Percentiles rank a stretch among this genome's conserved stretches.
Evolutionary conservation across 2,329 filamentous ascomycete species (phyloP).

Genomic region (Stagonosporopsis vannaccii): DNA sequence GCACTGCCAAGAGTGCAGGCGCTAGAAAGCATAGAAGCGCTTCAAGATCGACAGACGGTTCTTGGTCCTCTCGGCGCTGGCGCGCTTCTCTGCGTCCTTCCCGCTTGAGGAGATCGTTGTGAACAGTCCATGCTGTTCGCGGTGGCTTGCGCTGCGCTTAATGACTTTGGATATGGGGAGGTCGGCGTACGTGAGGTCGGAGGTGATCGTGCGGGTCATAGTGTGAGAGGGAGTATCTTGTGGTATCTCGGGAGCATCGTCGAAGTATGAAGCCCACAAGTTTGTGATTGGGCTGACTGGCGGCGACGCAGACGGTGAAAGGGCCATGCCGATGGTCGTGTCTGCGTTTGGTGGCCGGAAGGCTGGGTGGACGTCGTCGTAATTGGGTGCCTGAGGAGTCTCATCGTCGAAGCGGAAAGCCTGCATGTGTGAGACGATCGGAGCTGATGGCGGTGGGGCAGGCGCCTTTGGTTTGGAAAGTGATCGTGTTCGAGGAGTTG

Average conservation of each 20-base stretch:
- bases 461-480: neutral
- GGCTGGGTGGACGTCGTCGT: constrained; percentile 10
- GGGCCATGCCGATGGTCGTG: constrained; percentile 21
- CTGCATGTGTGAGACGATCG: constrained; percentile 5
- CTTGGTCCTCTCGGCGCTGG: constrained; percentile 1
- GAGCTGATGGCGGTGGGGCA: neutral
- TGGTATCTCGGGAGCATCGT: neutral
- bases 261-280: neutral
- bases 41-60: constrained; percentile 12
- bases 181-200: constrained; percentile 1
- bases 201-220: neutral
- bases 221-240: neutral
- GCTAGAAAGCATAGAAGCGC: constrained; percentile 13
- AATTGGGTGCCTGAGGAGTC: neutral
- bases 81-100: constrained; percentile 1
- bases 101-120: neutral
- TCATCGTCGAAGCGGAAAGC: constrained; percentile 10
- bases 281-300: constrained; percentile 6
- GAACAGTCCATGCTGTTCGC: neutral
- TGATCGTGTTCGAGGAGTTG: constrained; percentile 14
- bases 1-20: no score
- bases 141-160: neutral
- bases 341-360: constrained; percentile 7
- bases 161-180: neutral
- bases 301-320: constrained; percentile 23